phyloP scores from a whole-genome alignment of 106 monocot species.

The Agapanthus africanus region DNA sequence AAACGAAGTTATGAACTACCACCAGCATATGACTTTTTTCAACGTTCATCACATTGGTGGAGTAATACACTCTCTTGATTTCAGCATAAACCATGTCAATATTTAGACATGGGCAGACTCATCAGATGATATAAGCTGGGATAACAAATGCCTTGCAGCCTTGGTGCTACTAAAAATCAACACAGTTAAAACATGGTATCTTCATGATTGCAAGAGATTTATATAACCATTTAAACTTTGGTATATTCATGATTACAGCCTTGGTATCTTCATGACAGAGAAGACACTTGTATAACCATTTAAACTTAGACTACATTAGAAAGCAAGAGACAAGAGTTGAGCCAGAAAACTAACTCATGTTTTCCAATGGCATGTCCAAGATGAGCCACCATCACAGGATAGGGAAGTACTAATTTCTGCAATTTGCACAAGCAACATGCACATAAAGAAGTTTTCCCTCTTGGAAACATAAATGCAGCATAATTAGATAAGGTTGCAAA shows the following conservation, averaged over 20 bases:
- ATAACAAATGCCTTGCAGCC: too few species aligned
- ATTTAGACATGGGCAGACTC: neutral
- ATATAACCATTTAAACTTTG: neutral
- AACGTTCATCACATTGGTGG: neutral
- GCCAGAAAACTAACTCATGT: slow-evolving; percentile 43
- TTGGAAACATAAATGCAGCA: neutral
- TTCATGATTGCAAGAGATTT: too few species aligned
- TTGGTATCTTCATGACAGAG: too few species aligned
- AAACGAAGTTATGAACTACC: too few species aligned
- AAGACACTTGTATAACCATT: neutral
- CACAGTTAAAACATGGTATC: too few species aligned
- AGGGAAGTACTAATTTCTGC: slow-evolving; percentile 41
- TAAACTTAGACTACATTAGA: neutral
- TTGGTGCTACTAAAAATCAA: too few species aligned
- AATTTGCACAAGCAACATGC: slow-evolving; percentile 8
- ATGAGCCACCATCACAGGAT: slow-evolving; percentile 37
- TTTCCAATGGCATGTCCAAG: slow-evolving; percentile 50
- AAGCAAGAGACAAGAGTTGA: neutral
- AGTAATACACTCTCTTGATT: neutral
- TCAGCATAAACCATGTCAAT: neutral
- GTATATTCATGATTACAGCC: too few species aligned
- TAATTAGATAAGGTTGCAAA: neutral
- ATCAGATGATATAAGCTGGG: too few species aligned
- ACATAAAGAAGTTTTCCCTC: slow-evolving; percentile 3
- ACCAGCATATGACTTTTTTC: neutral